phyloP scores from a whole-genome alignment of 1,284 basidiomycete genomes.

The Cryptococcus sp. region DNA sequence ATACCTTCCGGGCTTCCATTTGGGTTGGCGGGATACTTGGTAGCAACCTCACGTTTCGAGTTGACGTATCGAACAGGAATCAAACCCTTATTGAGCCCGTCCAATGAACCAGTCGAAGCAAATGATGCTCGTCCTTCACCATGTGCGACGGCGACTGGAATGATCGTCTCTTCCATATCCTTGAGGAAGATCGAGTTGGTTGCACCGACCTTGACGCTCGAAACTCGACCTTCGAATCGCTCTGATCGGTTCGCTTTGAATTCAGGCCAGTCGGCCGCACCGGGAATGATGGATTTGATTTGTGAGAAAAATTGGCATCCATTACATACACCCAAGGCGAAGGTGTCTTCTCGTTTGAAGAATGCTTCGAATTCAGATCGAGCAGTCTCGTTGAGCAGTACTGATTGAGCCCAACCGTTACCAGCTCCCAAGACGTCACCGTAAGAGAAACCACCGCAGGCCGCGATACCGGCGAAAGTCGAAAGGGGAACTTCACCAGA shows the following conservation, averaged over 20 bases:
- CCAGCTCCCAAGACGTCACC: conserved; percentile 97
- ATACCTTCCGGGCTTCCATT: conserved; percentile 87
- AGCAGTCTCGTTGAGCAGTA: conserved; percentile 72
- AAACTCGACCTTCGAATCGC: conserved; percentile 84
- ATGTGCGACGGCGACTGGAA: conserved; percentile 93
- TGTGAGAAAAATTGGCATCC: conserved; percentile 96
- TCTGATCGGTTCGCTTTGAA: conserved; percentile 87
- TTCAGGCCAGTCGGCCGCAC: conserved; percentile 77
- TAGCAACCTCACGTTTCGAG: conserved; percentile 60
- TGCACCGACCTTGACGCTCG: conserved; percentile 68
- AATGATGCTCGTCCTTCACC: conserved; percentile 89
- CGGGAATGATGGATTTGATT: conserved; percentile 80
- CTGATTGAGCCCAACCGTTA: conserved; percentile 94
- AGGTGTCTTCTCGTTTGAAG: conserved; percentile 75
- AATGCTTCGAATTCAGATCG: conserved; percentile 73
- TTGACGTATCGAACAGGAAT: conserved; percentile 76
- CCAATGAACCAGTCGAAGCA: conserved; percentile 47
- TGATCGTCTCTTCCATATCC: conserved; percentile 76
- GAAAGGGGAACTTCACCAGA: conserved; percentile 61
- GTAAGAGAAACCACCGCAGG: conserved; percentile 98
- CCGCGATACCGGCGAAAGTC: conserved; percentile 80
- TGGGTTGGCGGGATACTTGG: conserved; percentile 86
- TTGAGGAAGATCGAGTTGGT: conserved; percentile 76
- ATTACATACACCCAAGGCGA: conserved; percentile 94
- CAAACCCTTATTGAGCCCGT: conserved; percentile 55